Evolutionary conservation across 768 basidiomycete species (phyloP).

Genomic region (Obba rivulosa): DNA sequence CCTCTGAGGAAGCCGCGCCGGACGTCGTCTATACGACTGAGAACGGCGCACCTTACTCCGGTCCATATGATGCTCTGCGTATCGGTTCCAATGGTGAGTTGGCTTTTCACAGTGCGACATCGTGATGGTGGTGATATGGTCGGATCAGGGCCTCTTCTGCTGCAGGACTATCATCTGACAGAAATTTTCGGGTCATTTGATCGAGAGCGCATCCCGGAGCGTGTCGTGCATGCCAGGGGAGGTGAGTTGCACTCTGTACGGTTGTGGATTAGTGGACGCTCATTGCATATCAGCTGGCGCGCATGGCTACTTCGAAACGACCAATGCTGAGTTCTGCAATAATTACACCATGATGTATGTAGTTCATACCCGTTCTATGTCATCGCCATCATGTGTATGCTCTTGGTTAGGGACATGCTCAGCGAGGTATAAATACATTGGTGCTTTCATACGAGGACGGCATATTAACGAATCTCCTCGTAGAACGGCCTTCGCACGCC

Average conservation of each 20-base stretch:
- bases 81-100: conserved; percentile 18
- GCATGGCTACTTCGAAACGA: conserved; percentile 50
- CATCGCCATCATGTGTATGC: background rate
- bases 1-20: conserved; percentile 13
- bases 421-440: conserved; percentile 19
- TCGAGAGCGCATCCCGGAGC: conserved; percentile 26
- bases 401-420: conserved; percentile 28
- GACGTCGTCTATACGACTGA: conserved; percentile 17
- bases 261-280: background rate
- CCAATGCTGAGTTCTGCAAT: conserved; percentile 37
- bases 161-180: conserved; percentile 19
- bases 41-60: conserved; percentile 18
- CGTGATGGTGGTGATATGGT: background rate
- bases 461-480: conserved; percentile 14
- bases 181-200: conserved; percentile 21
- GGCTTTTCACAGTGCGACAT: background rate
- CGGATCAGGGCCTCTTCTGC: conserved; percentile 16
- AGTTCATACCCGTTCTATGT: conserved; percentile 11
- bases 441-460: background rate
- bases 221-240: conserved; percentile 32
- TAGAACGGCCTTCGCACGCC: conserved; percentile 26
- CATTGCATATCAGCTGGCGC: conserved; percentile 27
- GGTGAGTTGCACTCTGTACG: conserved; percentile 6
- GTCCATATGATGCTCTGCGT: conserved; percentile 18
- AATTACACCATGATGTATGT: conserved; percentile 29